phyloP scores from a whole-genome alignment of 768 basidiomycete species.

The Mycena chlorophos region DNA sequence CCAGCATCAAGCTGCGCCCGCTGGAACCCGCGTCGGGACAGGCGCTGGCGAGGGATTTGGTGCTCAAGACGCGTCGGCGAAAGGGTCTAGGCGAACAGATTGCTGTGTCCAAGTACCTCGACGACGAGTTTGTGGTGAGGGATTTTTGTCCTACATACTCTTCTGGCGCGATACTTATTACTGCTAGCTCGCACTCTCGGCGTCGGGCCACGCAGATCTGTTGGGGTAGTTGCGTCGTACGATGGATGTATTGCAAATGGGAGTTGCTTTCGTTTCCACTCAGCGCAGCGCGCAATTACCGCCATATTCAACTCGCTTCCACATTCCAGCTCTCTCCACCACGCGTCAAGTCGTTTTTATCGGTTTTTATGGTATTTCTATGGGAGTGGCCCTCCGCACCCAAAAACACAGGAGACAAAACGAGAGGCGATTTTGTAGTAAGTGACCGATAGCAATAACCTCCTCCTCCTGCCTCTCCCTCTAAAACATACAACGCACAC shows the following conservation, averaged over 20 bases:
- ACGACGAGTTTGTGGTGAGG: slow-evolving; percentile 89
- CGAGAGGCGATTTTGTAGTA: not conserved
- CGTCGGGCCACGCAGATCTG: slow-evolving; percentile 93
- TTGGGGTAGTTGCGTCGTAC: slow-evolving; percentile 67
- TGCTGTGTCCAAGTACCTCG: slow-evolving; percentile 94
- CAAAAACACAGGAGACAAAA: not conserved
- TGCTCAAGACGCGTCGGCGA: slow-evolving; percentile 92
- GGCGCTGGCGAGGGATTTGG: slow-evolving; percentile 89
- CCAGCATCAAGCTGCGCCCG: slow-evolving; percentile 92
- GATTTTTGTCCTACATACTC: slow-evolving; percentile 31
- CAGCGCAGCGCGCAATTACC: not conserved
- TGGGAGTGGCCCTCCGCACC: not conserved
- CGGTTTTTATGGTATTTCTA: not conserved
- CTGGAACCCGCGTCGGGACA: slow-evolving; percentile 97
- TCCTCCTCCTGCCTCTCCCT: not conserved
- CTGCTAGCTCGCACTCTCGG: slow-evolving; percentile 81
- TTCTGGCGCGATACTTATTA: slow-evolving; percentile 10
- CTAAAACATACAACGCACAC: not conserved
- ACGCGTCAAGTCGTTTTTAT: too few relatives aligned
- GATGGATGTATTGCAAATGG: slow-evolving; percentile 16
- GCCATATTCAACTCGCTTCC: too few relatives aligned
- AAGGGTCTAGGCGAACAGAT: slow-evolving; percentile 98
- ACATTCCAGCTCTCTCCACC: too few relatives aligned
- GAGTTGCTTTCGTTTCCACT: not conserved
- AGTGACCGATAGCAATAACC: not conserved